Evolutionary conservation across 495 filamentous ascomycete genomes (phyloP), one percentile per base, ranked within the genome.

Genomic region (Amorphotheca resinae): DNA sequence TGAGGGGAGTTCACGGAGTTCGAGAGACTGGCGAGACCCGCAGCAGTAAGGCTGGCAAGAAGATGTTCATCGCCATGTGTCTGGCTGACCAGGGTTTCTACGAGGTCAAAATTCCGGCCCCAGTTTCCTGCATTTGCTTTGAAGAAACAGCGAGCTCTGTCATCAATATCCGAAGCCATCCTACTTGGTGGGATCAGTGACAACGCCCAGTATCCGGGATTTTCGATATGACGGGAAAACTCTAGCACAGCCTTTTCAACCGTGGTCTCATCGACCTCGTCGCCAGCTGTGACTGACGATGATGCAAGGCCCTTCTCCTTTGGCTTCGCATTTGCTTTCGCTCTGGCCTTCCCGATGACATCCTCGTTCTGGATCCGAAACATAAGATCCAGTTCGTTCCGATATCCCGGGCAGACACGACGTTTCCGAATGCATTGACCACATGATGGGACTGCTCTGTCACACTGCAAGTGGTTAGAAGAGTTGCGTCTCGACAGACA

Each of bases 311-410:
- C 30, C 14, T 8, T 0, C 6, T 34, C 14, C 26, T 14, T 23
- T 22, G 38, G n/a, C 22, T 21, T 22, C 1, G 23, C n/a, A 11
- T 25, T 17, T 3, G 16, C 22, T 38, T 69, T 70, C 6, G 38
- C 22, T 26, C 45, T 50, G 32, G 73, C 77, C 58, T 81, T 84
- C 44, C 68, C 69, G 44, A 75, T 72, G 34, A 84, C 76, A 47
- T 75, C 69, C 41, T 70, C 68, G 55, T 77, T 84, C 57, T 86
- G 77, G 52, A 83, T 77, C 21, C 80, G 74, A 55, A 84, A 86
- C 69, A 83, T 76, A 32, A 84, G 64, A 41, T 79, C 77, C 32
- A 83, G 59, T 48, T 80, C 69, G 41, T 82, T 78, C 32, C 80
- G 70, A 53, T 86, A 86, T 18, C 81, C 80, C 37, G 80, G 78